These are phyloP conservation scores for Umbelopsis isabellina DNA, from an alignment of 192 early-diverging fungal species.

Conservation along the genomic window DNA sequence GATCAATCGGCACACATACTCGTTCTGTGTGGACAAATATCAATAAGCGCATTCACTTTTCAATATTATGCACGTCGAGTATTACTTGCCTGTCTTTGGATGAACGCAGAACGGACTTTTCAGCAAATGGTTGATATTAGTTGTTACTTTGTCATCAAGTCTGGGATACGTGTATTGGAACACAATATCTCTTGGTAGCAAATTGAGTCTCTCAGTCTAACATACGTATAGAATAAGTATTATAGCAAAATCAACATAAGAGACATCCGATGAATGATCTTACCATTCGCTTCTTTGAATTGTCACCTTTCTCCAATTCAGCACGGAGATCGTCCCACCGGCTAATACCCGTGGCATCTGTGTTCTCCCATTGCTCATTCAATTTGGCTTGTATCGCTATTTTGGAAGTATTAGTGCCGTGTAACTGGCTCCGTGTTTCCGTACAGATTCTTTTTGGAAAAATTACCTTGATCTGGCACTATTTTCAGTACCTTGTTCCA, in stretches of 20 bases:
- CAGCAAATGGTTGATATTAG: conserved; percentile 90
- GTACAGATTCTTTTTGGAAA: not conserved
- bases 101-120: conserved; percentile 98
- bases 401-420: not conserved
- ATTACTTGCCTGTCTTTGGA: conserved; percentile 80
- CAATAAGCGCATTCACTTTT: not conserved
- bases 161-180: conserved; percentile 94
- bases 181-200: conserved; percentile 70
- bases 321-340: conserved; percentile 53
- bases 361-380: conserved; percentile 44
- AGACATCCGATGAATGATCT: not conserved
- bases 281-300: conserved; percentile 7
- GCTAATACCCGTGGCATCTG: conserved; percentile 26
- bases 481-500: conserved; percentile 80
- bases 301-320: conserved; percentile 28
- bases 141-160: conserved; percentile 91
- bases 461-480: conserved; percentile 76
- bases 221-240: not conserved
- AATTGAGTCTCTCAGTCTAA: conserved; percentile 1
- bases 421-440: too few relatives aligned
- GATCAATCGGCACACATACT: conserved; percentile 93
- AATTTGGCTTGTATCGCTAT: conserved; percentile 39
- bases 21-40: conserved; percentile 50
- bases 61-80: not conserved
- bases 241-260: not conserved